Percentiles rank a stretch among this genome's conserved stretches.
Conservation (phyloP, 202 grass and related monocot genomes). For the Digitaria exilis region DNA sequence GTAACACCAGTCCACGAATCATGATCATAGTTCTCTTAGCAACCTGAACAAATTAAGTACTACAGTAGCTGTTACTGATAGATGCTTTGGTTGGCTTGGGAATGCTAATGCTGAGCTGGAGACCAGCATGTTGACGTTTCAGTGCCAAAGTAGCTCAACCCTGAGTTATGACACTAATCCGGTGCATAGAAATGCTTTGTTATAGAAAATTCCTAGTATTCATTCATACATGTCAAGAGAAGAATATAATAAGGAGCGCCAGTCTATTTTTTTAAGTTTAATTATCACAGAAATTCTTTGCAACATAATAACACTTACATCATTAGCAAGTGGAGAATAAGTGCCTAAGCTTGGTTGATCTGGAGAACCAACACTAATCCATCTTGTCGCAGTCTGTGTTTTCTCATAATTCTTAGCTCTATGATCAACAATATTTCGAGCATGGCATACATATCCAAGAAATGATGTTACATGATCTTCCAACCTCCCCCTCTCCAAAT, state of each 20-base stretch:
- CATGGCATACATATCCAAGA: slow-evolving; percentile 59
- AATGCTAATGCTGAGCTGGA: neutral
- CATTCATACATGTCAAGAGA: slow-evolving; percentile 7
- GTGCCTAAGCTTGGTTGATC: slow-evolving; percentile 29
- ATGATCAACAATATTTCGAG: slow-evolving; percentile 46
- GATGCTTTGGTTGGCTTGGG: neutral
- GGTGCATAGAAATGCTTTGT: neutral
- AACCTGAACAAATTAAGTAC: slow-evolving; percentile 19
- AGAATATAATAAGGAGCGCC: neutral
- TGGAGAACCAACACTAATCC: slow-evolving; percentile 28
- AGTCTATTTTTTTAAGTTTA: slow-evolving; percentile 5
- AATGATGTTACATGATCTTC: slow-evolving; percentile 64
- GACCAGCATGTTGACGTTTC: neutral
- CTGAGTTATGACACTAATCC: neutral
- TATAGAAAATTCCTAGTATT: slow-evolving; percentile 1
- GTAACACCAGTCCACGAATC: neutral
- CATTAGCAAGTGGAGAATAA: slow-evolving; percentile 37
- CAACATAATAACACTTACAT: slow-evolving; percentile 61
- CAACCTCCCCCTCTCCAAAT: slow-evolving; percentile 58
- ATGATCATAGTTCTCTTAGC: slow-evolving; percentile 8
- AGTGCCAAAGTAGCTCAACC: neutral
- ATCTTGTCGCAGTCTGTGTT: slow-evolving; percentile 35
- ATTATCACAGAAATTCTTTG: slow-evolving; percentile 24
- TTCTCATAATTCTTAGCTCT: slow-evolving; percentile 41
- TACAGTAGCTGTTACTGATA: neutral